Evolutionary conservation across 1,284 basidiomycete genomes (phyloP).

Genomic region (Tylopilus sp.): DNA sequence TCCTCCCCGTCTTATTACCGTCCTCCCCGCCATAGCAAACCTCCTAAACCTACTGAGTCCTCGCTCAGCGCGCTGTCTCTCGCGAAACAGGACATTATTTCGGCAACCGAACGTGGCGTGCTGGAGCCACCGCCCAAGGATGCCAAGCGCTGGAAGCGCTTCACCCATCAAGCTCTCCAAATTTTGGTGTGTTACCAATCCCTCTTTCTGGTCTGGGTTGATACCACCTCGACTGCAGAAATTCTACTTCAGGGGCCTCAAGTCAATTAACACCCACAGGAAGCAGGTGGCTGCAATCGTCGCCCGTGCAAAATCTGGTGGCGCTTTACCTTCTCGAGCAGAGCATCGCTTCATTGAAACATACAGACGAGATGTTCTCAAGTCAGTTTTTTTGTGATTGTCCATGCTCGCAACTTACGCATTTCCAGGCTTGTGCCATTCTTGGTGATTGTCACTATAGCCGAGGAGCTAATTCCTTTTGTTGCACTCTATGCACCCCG

Average conservation of each 20-base stretch:
- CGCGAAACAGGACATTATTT: conserved; percentile 59
- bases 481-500: conserved; percentile 84
- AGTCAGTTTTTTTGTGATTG: conserved; percentile 43
- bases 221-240: conserved; percentile 45
- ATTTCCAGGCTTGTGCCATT: conserved; percentile 73
- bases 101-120: conserved; percentile 67
- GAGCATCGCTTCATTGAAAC: conserved; percentile 67
- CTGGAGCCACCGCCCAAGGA: conserved; percentile 61
- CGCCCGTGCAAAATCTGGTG: conserved; percentile 54
- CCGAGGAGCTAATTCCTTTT: conserved; percentile 83
- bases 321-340: conserved; percentile 56
- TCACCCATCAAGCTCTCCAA: conserved; percentile 66
- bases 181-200: conserved; percentile 54
- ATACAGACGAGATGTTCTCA: conserved; percentile 62
- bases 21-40: conserved; percentile 31
- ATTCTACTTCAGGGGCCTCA: conserved; percentile 76
- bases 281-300: conserved; percentile 53
- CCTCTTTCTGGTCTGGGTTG: neutral
- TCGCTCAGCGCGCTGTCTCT: conserved; percentile 42
- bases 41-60: conserved; percentile 24
- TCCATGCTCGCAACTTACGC: neutral
- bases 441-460: conserved; percentile 67
- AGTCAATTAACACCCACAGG: conserved; percentile 63
- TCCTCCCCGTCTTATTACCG: conserved; percentile 19
- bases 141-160: conserved; percentile 53